Evolutionary conservation across 129 eudicot species (phyloP), one percentile per base, ranked within the genome.

Genomic region (Sambucus nigra): DNA sequence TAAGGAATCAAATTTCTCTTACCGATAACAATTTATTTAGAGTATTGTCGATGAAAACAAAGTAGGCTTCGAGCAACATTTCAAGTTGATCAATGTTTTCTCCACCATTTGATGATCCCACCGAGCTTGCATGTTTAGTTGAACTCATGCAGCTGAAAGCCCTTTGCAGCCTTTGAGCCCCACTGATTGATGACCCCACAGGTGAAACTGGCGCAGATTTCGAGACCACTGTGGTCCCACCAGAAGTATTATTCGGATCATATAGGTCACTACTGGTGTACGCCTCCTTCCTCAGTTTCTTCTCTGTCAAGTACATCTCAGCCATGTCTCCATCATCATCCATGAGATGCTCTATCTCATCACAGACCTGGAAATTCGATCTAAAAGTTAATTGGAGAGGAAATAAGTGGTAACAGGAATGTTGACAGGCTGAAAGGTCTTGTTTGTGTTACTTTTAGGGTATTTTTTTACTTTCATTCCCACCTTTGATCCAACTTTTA

Each of bases 311-410:
- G 69, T 92, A 92, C 99, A 92, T 92, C 84, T 86, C 99, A 31
- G 99, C 99, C 99, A 92, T 92, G 60, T 92, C 99, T 23, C 96
- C 96, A 57, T 92, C 99, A 62, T 92, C 99, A 53, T 92, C 85
- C 99, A 92, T 92, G 21, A 92, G 78, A 65, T 92, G 99, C 38
- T 92, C 99, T 40, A 92, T 92, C 75, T 92, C 99, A 71, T 80
- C 99, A 52, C 91, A 88, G 44, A 86, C 94, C 99, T 92, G 65
- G 63, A 73, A 64, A 53, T 58, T 51, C 19, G 15, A 25, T 52
- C 3, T 4, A 26, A 76, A 54, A 13, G 40, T 13, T 45, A 51
- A 51, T 49, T 26, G 28, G 23, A 45, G 38, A 61, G 46, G 16
- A 40, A 49, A 54, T 11, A 54, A 29, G 18, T 24, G 45, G 52